A percentile compares a stretch with the other conserved stretches of the same genome.
These are phyloP conservation scores for Xylaria sp. DNA, from an alignment of 2,329 filamentous ascomycete genomes.

Conservation along the genomic window DNA sequence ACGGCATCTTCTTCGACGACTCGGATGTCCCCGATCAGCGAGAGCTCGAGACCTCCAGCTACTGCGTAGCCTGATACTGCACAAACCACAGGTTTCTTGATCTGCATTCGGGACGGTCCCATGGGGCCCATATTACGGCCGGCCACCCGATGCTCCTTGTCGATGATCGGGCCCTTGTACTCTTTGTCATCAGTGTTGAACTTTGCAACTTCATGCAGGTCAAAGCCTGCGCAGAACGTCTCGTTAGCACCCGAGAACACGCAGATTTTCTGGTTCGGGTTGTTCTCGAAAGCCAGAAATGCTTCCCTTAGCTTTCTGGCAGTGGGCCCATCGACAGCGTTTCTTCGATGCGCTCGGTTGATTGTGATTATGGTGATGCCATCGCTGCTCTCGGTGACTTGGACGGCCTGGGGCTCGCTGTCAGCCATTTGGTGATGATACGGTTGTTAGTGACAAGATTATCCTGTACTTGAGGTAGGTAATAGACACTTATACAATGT, in stretches of 20 bases:
- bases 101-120: constrained; percentile 20
- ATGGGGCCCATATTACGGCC: constrained; percentile 24
- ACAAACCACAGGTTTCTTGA: constrained; percentile 20
- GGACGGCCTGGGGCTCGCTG: neutral
- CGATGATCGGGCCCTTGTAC: neutral
- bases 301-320: neutral
- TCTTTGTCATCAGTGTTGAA: constrained; percentile 1
- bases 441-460: neutral
- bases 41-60: constrained; percentile 17
- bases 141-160: neutral
- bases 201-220: constrained; percentile 17
- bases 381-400: neutral
- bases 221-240: constrained; percentile 24
- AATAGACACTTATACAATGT: no score
- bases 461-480: no score
- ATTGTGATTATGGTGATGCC: neutral
- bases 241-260: constrained; percentile 18
- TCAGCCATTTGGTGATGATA: neutral
- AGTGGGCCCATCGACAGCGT: neutral
- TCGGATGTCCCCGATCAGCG: constrained; percentile 19
- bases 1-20: constrained; percentile 24
- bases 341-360: neutral
- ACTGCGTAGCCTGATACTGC: constrained; percentile 20
- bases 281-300: neutral
- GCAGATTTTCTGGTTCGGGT: constrained; percentile 16